Evolutionary conservation across 2,329 filamentous ascomycete species (phyloP).

Genomic region (Penicillium sp.): DNA sequence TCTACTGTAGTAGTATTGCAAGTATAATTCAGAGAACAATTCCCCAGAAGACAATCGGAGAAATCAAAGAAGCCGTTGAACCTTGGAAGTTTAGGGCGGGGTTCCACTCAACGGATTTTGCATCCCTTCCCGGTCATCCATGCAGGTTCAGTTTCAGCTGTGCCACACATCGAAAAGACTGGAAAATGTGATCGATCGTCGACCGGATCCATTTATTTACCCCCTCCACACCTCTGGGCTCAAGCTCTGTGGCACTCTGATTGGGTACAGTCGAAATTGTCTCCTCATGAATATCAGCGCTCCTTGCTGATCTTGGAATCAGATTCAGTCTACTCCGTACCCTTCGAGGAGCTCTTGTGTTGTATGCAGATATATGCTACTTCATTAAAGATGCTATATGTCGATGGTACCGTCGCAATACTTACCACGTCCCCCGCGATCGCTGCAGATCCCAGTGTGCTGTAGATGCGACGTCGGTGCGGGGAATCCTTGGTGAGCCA

Average conservation of each 20-base stretch:
- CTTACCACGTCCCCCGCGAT: constrained; percentile 8
- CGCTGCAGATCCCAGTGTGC: constrained; percentile 11
- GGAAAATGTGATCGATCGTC: neutral
- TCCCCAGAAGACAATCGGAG: neutral
- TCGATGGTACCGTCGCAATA: constrained; percentile 15
- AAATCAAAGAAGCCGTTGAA: neutral
- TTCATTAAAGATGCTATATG: neutral
- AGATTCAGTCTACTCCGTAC: neutral
- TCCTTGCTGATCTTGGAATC: neutral
- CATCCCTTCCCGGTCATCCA: neutral
- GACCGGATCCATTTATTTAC: neutral
- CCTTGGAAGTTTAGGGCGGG: neutral
- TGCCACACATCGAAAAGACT: neutral
- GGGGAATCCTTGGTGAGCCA: constrained; percentile 10
- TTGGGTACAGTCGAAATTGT: neutral
- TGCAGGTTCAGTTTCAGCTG: constrained; percentile 6
- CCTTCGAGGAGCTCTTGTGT: neutral
- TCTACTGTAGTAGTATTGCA: neutral
- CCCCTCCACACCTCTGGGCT: neutral
- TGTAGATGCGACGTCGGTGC: constrained; percentile 10
- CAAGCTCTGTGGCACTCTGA: neutral
- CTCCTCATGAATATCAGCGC: neutral
- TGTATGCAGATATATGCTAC: neutral
- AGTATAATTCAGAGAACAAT: neutral
- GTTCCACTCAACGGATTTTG: neutral